phyloP scores from a whole-genome alignment of 306 rosid genomes.

The Hippophae rhamnoides region DNA sequence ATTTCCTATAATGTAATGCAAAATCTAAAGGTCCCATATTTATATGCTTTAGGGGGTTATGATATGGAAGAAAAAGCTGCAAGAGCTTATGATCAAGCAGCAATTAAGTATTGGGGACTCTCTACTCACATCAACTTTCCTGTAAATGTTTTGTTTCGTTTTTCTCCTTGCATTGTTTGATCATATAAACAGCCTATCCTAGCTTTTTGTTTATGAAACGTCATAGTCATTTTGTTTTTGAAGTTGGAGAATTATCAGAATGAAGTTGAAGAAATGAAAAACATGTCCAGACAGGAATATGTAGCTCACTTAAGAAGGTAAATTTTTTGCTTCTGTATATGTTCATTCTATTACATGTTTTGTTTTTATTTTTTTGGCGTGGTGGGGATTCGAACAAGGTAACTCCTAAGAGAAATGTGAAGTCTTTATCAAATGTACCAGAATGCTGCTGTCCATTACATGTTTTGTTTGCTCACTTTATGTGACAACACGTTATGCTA shows the following conservation, averaged over 20 bases:
- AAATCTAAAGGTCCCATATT: constrained; percentile 23
- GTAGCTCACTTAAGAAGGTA: constrained; percentile 90
- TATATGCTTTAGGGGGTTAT: constrained; percentile 66
- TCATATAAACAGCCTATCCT: neutral
- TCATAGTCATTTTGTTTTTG: constrained; percentile 3
- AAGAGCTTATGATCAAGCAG: constrained; percentile 88
- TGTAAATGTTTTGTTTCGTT: constrained; percentile 28
- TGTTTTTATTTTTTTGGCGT: constrained; percentile 1
- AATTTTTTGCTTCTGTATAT: constrained; percentile 1
- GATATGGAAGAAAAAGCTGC: constrained; percentile 97
- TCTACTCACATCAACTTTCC: constrained; percentile 87
- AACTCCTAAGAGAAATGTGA: too few relatives aligned
- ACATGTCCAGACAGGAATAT: constrained; percentile 77
- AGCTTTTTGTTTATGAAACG: constrained; percentile 3
- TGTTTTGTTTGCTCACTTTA: too few relatives aligned
- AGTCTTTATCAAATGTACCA: too few relatives aligned
- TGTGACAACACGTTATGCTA: neutral
- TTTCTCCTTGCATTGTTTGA: neutral
- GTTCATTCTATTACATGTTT: neutral
- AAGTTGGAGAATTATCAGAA: constrained; percentile 70
- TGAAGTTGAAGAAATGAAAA: constrained; percentile 75
- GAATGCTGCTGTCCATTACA: too few relatives aligned
- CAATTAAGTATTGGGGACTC: constrained; percentile 97
- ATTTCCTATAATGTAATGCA: neutral
- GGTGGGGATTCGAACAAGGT: neutral